A percentile compares a stretch with the other conserved stretches of the same genome.
Evolutionary conservation across 2,329 filamentous ascomycete genomes (phyloP).

Genomic region (Ceratocystis huliohia): DNA sequence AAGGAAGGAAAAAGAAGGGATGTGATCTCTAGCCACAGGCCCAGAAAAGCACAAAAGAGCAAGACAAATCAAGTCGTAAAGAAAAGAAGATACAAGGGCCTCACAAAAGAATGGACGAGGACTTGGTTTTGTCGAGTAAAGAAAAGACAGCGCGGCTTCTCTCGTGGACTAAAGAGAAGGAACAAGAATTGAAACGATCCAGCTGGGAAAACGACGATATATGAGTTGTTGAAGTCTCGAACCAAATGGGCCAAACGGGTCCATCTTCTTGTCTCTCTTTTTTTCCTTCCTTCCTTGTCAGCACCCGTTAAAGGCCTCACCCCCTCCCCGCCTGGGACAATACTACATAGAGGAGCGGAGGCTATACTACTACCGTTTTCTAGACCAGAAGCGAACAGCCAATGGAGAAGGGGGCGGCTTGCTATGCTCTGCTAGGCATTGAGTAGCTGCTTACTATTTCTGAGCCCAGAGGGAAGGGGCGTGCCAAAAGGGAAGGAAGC

Average conservation of each 20-base stretch:
- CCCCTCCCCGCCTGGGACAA: not conserved
- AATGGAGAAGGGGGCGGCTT: too few species aligned
- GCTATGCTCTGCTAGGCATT: too few species aligned
- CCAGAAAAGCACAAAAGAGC: not conserved
- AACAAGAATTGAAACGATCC: not conserved
- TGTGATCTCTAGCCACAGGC: conserved; percentile 8
- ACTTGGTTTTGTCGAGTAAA: conserved; percentile 7
- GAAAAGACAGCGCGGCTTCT: not conserved
- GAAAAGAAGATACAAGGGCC: conserved; percentile 8
- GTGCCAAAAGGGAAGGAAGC: too few species aligned
- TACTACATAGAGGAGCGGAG: not conserved
- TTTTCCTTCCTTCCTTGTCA: not conserved
- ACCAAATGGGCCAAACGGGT: not conserved
- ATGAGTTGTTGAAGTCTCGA: conserved; percentile 9
- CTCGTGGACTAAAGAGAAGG: not conserved
- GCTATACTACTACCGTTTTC: not conserved
- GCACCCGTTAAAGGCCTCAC: not conserved
- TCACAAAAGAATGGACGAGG: conserved; percentile 2
- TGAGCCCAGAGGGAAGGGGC: too few species aligned
- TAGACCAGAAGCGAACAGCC: too few species aligned
- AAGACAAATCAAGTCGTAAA: conserved; percentile 8
- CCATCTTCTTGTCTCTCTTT: not conserved
- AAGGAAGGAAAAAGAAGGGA: not conserved
- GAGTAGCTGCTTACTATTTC: too few species aligned
- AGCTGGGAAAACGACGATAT: conserved; percentile 10